phyloP scores from a whole-genome alignment of 768 basidiomycete species.

The Suillus weaverae region DNA sequence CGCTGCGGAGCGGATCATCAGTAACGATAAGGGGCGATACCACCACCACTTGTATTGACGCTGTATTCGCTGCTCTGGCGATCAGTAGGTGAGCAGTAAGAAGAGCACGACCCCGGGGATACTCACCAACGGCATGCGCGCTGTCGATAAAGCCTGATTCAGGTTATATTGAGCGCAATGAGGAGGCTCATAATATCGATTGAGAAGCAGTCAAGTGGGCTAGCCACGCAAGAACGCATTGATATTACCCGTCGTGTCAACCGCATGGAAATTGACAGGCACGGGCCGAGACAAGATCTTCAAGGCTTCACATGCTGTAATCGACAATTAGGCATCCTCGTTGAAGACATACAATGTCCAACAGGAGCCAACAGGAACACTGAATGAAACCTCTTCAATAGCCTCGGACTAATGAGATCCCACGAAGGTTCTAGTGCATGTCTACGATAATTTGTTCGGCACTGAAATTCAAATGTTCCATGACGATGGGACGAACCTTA shows the following conservation, averaged over 20 bases:
- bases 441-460: neutral
- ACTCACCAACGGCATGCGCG: neutral
- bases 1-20: neutral
- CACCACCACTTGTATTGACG: neutral
- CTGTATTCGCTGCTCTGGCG: neutral
- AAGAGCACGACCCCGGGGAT: neutral
- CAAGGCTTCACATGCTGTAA: neutral
- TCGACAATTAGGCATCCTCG: neutral
- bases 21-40: neutral
- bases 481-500: neutral
- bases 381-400: neutral
- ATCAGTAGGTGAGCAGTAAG: neutral
- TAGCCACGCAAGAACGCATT: neutral
- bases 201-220: neutral
- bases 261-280: neutral
- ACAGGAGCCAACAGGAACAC: neutral
- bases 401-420: neutral
- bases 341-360: neutral
- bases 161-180: neutral
- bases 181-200: neutral
- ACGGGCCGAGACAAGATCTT: neutral
- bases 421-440: slow-evolving; percentile 1
- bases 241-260: neutral
- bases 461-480: neutral
- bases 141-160: too few species aligned